Conservation (phyloP, 208 protist genomes). For the Leishmania arabica region DNA sequence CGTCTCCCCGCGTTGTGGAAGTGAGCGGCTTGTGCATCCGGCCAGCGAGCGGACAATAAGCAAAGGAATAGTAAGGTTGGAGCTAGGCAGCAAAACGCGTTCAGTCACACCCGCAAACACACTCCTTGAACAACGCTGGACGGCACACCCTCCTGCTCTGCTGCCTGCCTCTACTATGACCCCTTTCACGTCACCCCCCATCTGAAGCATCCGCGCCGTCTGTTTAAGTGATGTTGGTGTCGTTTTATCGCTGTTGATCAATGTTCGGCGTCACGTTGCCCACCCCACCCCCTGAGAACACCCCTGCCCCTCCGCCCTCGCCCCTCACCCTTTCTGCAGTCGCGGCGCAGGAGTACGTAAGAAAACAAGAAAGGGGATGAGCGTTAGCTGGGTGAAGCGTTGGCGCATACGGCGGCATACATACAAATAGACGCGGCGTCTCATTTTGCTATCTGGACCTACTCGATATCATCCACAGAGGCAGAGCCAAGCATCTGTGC, state of each 20-base stretch:
- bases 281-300: not conserved
- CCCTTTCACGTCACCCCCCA: not conserved
- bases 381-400: not conserved
- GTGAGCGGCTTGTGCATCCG: not conserved
- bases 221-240: not conserved
- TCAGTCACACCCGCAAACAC: not conserved
- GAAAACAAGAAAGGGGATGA: not conserved
- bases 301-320: not conserved
- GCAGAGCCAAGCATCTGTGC: conserved; percentile 55
- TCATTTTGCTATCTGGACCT: conserved; percentile 6
- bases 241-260: too few species aligned
- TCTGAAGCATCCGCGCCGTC: not conserved
- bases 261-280: not conserved
- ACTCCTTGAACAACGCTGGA: not conserved
- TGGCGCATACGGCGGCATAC: not conserved
- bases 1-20: not conserved
- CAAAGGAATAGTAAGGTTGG: not conserved
- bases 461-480: conserved; percentile 76
- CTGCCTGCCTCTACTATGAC: not conserved
- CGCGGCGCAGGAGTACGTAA: not conserved
- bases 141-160: not conserved
- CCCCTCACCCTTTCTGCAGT: not conserved
- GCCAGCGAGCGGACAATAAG: not conserved
- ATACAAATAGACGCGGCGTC: not conserved
- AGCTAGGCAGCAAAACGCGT: not conserved